These are phyloP conservation scores for Psilocybe cyanescens DNA, from an alignment of 768 basidiomycete genomes.

Conservation along the genomic window DNA sequence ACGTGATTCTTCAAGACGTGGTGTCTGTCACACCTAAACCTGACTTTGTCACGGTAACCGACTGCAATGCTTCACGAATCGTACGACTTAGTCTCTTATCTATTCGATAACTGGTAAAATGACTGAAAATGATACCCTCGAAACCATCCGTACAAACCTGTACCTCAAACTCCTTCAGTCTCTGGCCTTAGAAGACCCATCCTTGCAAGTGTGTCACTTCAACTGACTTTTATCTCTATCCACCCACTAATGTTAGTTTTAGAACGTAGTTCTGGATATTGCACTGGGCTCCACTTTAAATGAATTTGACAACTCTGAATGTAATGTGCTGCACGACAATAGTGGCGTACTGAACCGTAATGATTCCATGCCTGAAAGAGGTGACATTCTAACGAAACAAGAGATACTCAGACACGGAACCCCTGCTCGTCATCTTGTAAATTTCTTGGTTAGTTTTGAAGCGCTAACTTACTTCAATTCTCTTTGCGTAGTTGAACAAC, in stretches of 20 bases:
- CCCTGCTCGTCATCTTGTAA: constrained; percentile 20
- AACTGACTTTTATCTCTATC: neutral
- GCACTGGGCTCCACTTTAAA: constrained; percentile 11
- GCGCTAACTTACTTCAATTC: neutral
- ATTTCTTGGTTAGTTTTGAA: neutral
- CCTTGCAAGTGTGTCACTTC: constrained; percentile 5
- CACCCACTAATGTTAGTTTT: neutral
- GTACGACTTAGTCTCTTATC: too few relatives aligned
- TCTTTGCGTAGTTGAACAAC: constrained; percentile 12
- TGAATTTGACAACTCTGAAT: neutral
- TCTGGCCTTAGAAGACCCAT: constrained; percentile 11
- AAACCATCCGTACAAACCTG: neutral
- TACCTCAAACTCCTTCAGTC: constrained; percentile 13
- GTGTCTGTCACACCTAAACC: too few relatives aligned
- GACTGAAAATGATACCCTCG: neutral
- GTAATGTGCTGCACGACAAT: neutral
- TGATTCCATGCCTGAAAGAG: neutral
- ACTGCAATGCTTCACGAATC: too few relatives aligned
- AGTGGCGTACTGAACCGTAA: neutral
- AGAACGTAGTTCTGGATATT: constrained; percentile 17
- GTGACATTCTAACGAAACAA: neutral
- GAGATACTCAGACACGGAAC: constrained; percentile 19
- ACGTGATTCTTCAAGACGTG: too few relatives aligned
- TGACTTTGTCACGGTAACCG: too few relatives aligned
- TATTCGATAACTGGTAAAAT: neutral